These are phyloP conservation scores for Spinellus fusiger DNA, from an alignment of 192 early-diverging fungal species.

Conservation along the genomic window DNA sequence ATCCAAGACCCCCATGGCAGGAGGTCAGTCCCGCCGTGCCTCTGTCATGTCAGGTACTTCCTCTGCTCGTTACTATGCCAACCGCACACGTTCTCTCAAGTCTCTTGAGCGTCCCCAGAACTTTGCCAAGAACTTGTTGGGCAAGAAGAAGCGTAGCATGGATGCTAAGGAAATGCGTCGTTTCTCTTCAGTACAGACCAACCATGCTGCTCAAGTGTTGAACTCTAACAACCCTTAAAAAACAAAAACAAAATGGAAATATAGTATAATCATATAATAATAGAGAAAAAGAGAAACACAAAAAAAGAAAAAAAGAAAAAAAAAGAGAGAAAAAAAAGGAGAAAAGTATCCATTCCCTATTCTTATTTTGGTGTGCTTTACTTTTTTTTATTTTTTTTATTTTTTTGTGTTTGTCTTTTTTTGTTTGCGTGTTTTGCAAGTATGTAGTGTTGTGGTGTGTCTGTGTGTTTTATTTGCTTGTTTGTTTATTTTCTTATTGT, in stretches of 20 bases:
- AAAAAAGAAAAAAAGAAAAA: too few species aligned
- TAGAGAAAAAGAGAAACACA: too few species aligned
- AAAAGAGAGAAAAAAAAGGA: too few species aligned
- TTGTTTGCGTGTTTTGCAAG: too few species aligned
- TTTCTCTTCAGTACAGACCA: slow-evolving; percentile 60
- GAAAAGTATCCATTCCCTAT: too few species aligned
- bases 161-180: slow-evolving; percentile 65
- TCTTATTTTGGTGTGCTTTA: too few species aligned
- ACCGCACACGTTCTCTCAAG: slow-evolving; percentile 30
- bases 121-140: slow-evolving; percentile 29
- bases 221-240: slow-evolving; percentile 8
- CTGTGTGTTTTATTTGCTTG: too few species aligned
- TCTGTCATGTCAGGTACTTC: slow-evolving; percentile 29
- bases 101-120: slow-evolving; percentile 23
- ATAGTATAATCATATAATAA: too few species aligned
- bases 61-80: slow-evolving; percentile 32
- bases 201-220: slow-evolving; percentile 27
- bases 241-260: slow-evolving; percentile 4
- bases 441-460: too few species aligned
- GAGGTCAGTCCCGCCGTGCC: slow-evolving; percentile 13
- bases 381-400: too few species aligned
- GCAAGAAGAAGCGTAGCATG: slow-evolving; percentile 54
- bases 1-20: slow-evolving; percentile 14
- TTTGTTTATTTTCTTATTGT: too few species aligned
- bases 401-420: too few species aligned